Evolutionary conservation across 495 filamentous ascomycete species (phyloP), one percentile per base, ranked within the genome.

Genomic region (Cudoniella acicularis): DNA sequence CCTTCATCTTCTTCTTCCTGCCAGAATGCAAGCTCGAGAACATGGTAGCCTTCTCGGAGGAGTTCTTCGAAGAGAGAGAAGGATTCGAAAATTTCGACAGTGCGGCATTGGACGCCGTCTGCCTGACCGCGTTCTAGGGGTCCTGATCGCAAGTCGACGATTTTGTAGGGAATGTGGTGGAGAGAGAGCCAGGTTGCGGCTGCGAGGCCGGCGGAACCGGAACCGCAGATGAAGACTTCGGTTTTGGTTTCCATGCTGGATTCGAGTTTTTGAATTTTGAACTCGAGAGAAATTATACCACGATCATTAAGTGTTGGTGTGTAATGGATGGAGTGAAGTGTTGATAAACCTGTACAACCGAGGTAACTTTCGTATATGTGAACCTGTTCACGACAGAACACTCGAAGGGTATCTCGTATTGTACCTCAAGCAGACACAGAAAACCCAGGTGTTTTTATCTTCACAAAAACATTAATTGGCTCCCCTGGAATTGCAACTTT

Each of bases 91-190:
- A 70, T 49, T 45, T 70, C 67, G 1, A 66, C 49, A 21, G 67
- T 70, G 0, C 66, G 65, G 1, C 62, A 58, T 40, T 70, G 67
- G 3, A 70, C 16, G 3, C 67, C 65, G 59, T 69, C 67, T 26
- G 67, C 67, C 49, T 67, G 62, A 3, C 65, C 65, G 16, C 75
- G 73, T 54, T 77, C 74, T 13, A 77, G 59, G 1, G 71, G 43
- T 17, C 43, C 43, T 4, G 43, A 47, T 9, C 43, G 43, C 8
- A n/a, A 8, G 17, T 47, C 43, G 13, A 47, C 43, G 43, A 47
- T 47, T 21, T 47, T 47, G 43, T 21, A 47, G 43, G 16, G 43
- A 8, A 47, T n/a, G 8, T 21, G 4, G 43, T 9, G 20, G 43
- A n/a, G 6, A 8, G 43, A n/a, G 16, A 47, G 43, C 43, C 43